Percentiles rank a stretch among this genome's conserved stretches.
phyloP scores from a whole-genome alignment of 768 basidiomycete species.

The Kwoniella dendrophila region DNA sequence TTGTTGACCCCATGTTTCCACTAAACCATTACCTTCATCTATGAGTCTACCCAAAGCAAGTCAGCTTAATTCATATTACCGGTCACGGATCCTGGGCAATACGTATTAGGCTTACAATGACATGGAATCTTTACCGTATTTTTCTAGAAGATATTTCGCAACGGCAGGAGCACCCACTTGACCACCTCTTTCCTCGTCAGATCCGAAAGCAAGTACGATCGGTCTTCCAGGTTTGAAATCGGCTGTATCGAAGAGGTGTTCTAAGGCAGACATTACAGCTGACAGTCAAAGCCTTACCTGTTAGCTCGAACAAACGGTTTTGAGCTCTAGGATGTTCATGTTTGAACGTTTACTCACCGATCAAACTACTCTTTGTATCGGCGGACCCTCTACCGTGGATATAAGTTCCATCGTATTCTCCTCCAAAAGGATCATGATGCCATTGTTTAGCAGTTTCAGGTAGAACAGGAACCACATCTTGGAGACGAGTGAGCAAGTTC shows the following conservation, averaged over 20 bases:
- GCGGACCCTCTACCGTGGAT: conserved; percentile 76
- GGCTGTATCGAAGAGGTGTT: conserved; percentile 64
- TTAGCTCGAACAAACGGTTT: conserved; percentile 1
- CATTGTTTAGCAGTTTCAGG: conserved; percentile 63
- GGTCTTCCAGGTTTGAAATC: conserved; percentile 63
- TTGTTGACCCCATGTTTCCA: conserved; percentile 39
- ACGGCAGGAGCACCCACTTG: conserved; percentile 57
- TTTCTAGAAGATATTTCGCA: conserved; percentile 60
- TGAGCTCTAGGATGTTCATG: not conserved
- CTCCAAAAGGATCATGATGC: conserved; percentile 68
- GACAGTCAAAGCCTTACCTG: not conserved
- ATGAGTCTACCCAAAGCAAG: conserved; percentile 60
- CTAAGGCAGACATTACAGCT: conserved; percentile 62
- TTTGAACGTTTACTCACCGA: conserved; percentile 57
- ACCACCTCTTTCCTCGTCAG: conserved; percentile 69
- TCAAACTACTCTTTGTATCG: conserved; percentile 69
- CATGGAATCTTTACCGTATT: conserved; percentile 73
- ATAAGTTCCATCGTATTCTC: conserved; percentile 58
- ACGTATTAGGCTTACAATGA: conserved; percentile 61
- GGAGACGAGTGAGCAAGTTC: conserved; percentile 24
- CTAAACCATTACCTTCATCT: conserved; percentile 75
- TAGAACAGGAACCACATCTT: conserved; percentile 72
- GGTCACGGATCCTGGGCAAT: not conserved
- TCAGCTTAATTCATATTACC: not conserved
- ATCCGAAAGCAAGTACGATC: conserved; percentile 59